Conservation (phyloP, 2,329 filamentous ascomycete genomes). For the Graphilbum ipis-grandicollis region DNA sequence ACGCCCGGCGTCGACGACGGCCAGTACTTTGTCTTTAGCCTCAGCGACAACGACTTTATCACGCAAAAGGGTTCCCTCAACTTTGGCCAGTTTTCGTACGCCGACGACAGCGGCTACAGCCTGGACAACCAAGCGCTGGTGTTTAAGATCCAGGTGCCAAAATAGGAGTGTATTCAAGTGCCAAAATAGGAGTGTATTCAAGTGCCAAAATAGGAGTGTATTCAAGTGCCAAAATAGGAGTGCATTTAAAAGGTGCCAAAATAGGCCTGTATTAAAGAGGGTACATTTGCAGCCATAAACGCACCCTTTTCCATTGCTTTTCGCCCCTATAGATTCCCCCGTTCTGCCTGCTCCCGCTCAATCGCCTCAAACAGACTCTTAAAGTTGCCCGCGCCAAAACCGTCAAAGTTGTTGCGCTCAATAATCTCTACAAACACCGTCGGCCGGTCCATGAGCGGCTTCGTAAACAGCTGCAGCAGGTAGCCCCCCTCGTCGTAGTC, state of each 20-base stretch:
- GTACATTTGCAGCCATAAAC: too few species aligned
- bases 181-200: too few species aligned
- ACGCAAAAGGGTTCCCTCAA: conserved; percentile 50
- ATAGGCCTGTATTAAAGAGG: background rate
- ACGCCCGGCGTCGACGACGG: conserved; percentile 19
- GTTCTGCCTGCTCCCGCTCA: conserved; percentile 74
- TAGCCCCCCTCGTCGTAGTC: conserved; percentile 93
- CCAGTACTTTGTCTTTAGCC: conserved; percentile 49
- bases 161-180: too few species aligned
- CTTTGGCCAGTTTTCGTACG: conserved; percentile 34
- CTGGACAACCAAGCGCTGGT: conserved; percentile 46
- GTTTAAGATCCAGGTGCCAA: conserved; percentile 27
- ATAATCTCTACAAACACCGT: conserved; percentile 97
- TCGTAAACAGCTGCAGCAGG: conserved; percentile 58
- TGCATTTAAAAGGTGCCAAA: too few species aligned
- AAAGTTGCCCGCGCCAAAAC: conserved; percentile 91
- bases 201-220: too few species aligned
- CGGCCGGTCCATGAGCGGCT: conserved; percentile 83
- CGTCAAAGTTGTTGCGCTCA: conserved; percentile 75
- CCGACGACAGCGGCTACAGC: conserved; percentile 36
- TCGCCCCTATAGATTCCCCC: conserved; percentile 53
- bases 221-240: too few species aligned
- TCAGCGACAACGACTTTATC: conserved; percentile 61
- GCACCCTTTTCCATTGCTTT: conserved; percentile 11
- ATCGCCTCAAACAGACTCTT: conserved; percentile 91